Base-by-base conservation (phyloP, 495 filamentous ascomycete species). In the Amphirosellinia nigrospora region DNA sequence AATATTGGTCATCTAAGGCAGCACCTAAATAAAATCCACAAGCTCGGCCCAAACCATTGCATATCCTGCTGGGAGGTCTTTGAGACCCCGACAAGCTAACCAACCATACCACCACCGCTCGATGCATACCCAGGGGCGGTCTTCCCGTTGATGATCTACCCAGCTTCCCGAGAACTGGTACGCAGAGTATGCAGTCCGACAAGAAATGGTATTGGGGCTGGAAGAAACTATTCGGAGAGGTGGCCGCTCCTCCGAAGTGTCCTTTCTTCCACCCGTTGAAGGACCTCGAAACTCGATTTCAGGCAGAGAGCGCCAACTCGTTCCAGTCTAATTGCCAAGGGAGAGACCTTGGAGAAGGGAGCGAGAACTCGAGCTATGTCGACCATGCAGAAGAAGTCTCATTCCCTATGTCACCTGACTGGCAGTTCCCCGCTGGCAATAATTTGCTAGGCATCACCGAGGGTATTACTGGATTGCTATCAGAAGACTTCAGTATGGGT, bases 141-240 rank as follows among this genome's bases (percentile, higher is more conserved):
- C 32, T 71, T 34, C 63, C 73, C 1, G 71, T 71, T 13, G 64
- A 76, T 8, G 5, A 65, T 6, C 39, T 76, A 30, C 36, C 50
- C 19, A 19, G 7, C 11, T 72, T 74, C 21, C 19, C 70, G 19
- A 74, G 69, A 23, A 45, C 19, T 6, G 52, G 43, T 30, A 0
- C n/a, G 1, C 19, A 48, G 10, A 58, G 43, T 30, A 0, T 23
- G 1, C 19, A 48, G 19, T 8, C 32, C 3, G 67, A 66, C 3
- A 53, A 39, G 23, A 77, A 77, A 58, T 77, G 75, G 75, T 68
- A 65, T 34, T 72, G 66, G 71, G 64, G 26, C 16, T 77, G 68
- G 69, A 52, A 8, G 7, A 61, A 73, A 23, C 64, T 77, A 6
- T 77, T 74, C 26, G 72, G 72, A 8, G 43, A 68, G 30, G 39